Evolutionary conservation across 163 green algal species (phyloP).

Genomic region (Trebouxiophyceae sp.): DNA sequence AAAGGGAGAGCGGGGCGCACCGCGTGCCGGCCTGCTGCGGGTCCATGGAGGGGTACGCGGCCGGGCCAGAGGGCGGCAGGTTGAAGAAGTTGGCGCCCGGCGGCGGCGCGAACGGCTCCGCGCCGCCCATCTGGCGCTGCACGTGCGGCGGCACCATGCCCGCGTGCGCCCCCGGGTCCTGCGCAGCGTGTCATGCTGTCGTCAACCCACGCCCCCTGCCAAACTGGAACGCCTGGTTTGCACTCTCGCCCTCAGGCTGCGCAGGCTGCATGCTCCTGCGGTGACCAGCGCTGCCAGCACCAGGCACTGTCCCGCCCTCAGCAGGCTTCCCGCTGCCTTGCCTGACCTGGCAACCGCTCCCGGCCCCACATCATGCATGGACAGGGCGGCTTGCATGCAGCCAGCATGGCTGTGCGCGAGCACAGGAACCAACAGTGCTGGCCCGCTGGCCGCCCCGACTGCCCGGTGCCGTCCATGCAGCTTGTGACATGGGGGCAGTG

Average conservation of each 20-base stretch:
- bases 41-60: constrained; percentile 67
- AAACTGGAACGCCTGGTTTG: too few relatives aligned
- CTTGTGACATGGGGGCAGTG: background rate
- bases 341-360: too few relatives aligned
- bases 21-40: constrained; percentile 21
- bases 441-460: background rate
- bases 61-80: constrained; percentile 14
- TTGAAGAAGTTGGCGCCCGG: constrained; percentile 30
- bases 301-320: background rate
- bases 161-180: background rate
- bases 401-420: too few relatives aligned
- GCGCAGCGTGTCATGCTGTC: too few relatives aligned
- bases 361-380: too few relatives aligned
- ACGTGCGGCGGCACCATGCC: background rate
- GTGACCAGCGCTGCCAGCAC: background rate
- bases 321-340: too few relatives aligned
- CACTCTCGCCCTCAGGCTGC: background rate
- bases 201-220: too few relatives aligned
- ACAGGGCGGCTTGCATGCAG: too few relatives aligned
- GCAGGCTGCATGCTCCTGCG: background rate
- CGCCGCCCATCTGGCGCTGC: constrained; percentile 14
- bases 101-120: background rate
- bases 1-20: background rate
- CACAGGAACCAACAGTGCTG: too few relatives aligned
- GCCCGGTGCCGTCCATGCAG: background rate